Conservation (phyloP, 2,329 filamentous ascomycete genomes). For the Beauveria sp. region DNA sequence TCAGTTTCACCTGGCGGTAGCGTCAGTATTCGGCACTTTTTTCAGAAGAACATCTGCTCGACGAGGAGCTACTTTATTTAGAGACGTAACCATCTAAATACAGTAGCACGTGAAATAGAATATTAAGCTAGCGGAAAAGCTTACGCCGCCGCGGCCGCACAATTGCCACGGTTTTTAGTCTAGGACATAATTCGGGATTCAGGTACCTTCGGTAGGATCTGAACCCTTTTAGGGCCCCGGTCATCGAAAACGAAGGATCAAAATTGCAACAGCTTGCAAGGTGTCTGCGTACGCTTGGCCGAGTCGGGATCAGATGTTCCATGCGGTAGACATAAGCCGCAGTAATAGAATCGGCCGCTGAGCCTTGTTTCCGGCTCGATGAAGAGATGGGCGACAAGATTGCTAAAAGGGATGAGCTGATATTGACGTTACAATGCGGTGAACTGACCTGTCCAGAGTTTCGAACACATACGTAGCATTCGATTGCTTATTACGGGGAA, state of each 20-base stretch:
- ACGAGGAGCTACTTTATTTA: background rate
- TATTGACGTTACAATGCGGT: background rate
- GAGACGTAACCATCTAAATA: background rate
- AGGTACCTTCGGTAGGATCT: background rate
- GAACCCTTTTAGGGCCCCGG: background rate
- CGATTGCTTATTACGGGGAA: background rate
- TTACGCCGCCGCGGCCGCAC: background rate
- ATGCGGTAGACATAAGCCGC: constrained; percentile 7
- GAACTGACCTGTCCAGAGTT: background rate
- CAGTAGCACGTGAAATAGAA: background rate
- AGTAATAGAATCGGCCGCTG: background rate
- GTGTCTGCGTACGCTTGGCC: background rate
- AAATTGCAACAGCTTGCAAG: background rate
- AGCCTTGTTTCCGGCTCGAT: background rate
- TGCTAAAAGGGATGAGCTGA: background rate
- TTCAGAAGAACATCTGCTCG: no score
- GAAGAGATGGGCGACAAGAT: background rate
- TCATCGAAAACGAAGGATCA: no score
- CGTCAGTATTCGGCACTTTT: background rate
- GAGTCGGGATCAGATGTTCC: background rate
- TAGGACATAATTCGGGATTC: constrained; percentile 9
- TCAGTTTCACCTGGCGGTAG: background rate
- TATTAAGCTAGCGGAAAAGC: background rate
- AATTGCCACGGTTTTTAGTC: background rate
- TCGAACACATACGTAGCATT: background rate